These are phyloP conservation scores for Rhizopus stolonifer DNA, from an alignment of 371 early-diverging fungal genomes.

Conservation along the genomic window DNA sequence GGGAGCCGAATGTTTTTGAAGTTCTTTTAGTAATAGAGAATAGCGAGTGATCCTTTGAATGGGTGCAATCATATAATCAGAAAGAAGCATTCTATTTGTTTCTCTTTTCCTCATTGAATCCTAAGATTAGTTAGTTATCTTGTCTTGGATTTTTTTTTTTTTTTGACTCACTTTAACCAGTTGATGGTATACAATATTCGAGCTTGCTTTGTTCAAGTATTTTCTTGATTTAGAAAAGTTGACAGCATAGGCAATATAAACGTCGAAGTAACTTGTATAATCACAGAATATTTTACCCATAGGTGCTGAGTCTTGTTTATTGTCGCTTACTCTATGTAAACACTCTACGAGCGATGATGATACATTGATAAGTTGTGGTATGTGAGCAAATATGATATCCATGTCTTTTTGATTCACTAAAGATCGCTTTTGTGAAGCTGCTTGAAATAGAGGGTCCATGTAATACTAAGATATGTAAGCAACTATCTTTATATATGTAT, in stretches of 20 bases:
- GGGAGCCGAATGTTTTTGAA: conserved; percentile 43
- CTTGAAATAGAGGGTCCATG: conserved; percentile 36
- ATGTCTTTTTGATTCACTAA: conserved; percentile 30
- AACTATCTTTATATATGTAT: not conserved
- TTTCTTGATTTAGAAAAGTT: conserved; percentile 32
- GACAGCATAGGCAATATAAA: conserved; percentile 33
- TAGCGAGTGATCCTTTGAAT: conserved; percentile 56
- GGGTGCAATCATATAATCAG: conserved; percentile 56
- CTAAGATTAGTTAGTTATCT: conserved; percentile 3
- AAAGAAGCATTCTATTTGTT: conserved; percentile 35
- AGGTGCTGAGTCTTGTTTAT: not conserved
- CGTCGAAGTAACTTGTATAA: conserved; percentile 28
- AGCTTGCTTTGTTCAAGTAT: conserved; percentile 25
- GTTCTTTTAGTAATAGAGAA: conserved; percentile 45
- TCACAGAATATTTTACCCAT: conserved; percentile 33
- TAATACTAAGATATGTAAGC: conserved; percentile 20
- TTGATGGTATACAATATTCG: conserved; percentile 33
- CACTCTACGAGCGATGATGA: conserved; percentile 21
- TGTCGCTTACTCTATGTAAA: conserved; percentile 6
- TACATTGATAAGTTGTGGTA: conserved; percentile 29
- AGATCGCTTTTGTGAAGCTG: conserved; percentile 17
- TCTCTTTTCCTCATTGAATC: conserved; percentile 28
- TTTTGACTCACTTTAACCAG: conserved; percentile 21
- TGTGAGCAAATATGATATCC: conserved; percentile 35
- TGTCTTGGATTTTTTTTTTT: not conserved